A percentile compares a stretch with the other conserved stretches of the same genome.
These are phyloP conservation scores for Lactarius sanguifluus DNA, from an alignment of 768 basidiomycete species.

Conservation along the genomic window DNA sequence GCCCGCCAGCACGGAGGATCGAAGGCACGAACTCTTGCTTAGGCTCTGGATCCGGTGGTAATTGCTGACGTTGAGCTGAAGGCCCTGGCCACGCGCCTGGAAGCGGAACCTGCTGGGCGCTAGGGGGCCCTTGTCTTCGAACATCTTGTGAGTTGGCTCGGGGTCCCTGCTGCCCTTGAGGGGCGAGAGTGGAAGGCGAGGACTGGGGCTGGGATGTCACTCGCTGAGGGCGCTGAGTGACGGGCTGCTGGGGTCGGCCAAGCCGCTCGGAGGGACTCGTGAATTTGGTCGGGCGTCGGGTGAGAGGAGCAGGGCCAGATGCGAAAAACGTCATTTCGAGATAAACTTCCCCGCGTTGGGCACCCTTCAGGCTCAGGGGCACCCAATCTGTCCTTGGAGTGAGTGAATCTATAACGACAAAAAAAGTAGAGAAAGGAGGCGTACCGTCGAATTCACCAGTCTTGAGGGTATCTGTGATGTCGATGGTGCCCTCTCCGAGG, in stretches of 20 bases:
- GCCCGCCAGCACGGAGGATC: conserved; percentile 22
- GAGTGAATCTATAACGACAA: not conserved
- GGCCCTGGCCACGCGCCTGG: conserved; percentile 20
- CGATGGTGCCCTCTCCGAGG: conserved; percentile 72
- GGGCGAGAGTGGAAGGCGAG: not conserved
- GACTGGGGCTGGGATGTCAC: not conserved
- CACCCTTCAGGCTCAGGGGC: conserved; percentile 53
- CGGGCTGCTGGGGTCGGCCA: conserved; percentile 15
- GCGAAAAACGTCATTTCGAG: conserved; percentile 94
- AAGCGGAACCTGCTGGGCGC: conserved; percentile 12
- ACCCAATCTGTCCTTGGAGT: conserved; percentile 58
- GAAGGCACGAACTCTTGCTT: conserved; percentile 19
- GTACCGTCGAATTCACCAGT: conserved; percentile 91
- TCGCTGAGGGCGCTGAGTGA: conserved; percentile 9
- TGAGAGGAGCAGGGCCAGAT: conserved; percentile 52
- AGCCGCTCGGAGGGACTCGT: conserved; percentile 25
- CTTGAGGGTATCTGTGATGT: conserved; percentile 75
- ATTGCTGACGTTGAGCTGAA: conserved; percentile 14
- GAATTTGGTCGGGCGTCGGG: conserved; percentile 37
- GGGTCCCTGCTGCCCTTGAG: conserved; percentile 9
- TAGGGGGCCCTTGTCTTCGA: conserved; percentile 10
- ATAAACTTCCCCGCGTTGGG: conserved; percentile 80
- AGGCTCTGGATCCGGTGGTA: not conserved
- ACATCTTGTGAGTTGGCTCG: not conserved
- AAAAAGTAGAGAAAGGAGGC: conserved; percentile 34